These are phyloP conservation scores for Chaetothyriales sp. DNA, from an alignment of 2,329 filamentous ascomycete genomes.

Conservation along the genomic window DNA sequence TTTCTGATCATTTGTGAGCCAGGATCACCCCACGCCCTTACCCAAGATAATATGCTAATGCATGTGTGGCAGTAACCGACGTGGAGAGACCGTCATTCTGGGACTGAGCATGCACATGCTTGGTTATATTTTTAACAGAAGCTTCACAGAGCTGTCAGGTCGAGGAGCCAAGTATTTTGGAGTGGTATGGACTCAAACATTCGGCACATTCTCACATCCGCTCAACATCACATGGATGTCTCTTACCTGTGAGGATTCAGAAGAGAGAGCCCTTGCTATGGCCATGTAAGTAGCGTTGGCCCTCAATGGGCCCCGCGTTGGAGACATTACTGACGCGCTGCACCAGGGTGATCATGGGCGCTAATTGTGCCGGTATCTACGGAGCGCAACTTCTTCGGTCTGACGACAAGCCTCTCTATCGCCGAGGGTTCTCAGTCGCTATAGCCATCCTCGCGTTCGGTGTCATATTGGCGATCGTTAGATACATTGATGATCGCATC, in stretches of 20 bases:
- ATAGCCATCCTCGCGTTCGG: conserved; percentile 33
- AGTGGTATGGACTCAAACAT: conserved; percentile 41
- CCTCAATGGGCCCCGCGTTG: conserved; percentile 1
- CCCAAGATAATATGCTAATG: not conserved
- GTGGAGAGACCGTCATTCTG: conserved; percentile 38
- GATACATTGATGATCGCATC: conserved; percentile 31
- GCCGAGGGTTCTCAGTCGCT: conserved; percentile 35
- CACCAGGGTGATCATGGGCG: conserved; percentile 42
- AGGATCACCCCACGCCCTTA: not conserved
- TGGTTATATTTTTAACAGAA: conserved; percentile 40
- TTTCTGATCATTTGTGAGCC: conserved; percentile 39
- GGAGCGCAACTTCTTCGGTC: conserved; percentile 45
- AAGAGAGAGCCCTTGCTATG: conserved; percentile 45
- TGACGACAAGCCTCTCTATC: conserved; percentile 38
- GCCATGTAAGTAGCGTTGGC: conserved; percentile 30
- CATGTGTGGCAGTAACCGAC: conserved; percentile 26
- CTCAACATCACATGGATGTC: conserved; percentile 48
- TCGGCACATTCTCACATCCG: conserved; percentile 33
- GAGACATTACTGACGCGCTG: not conserved
- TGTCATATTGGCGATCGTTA: conserved; percentile 26
- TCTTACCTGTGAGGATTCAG: conserved; percentile 39
- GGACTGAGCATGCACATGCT: conserved; percentile 35
- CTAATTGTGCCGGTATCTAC: conserved; percentile 46
- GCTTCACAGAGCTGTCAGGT: conserved; percentile 32
- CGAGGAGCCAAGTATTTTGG: conserved; percentile 37